Percentiles rank a stretch among this genome's conserved stretches.
Evolutionary conservation across 352 stramenopile genomes (phyloP).

Genomic region (Plasmopara muralis): DNA sequence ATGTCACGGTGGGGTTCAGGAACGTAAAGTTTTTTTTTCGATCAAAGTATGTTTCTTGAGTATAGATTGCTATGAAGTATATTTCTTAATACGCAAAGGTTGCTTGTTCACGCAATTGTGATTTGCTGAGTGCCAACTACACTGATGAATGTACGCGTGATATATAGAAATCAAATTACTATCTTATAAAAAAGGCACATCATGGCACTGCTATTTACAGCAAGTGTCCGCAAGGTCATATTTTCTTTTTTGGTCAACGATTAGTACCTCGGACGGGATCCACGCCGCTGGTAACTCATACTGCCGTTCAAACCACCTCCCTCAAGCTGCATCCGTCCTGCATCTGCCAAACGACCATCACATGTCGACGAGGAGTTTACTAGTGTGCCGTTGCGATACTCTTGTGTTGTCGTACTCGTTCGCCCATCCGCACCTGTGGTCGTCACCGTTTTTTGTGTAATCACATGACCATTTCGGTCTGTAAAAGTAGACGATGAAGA

Average conservation of each 20-base stretch:
- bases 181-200: no score
- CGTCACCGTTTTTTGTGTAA: conserved; percentile 75
- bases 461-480: conserved; percentile 56
- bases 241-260: background rate
- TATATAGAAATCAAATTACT: no score
- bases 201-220: no score
- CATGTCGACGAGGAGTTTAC: conserved; percentile 37
- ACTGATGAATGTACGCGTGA: no score
- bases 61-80: no score
- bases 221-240: no score
- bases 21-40: no score
- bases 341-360: conserved; percentile 37
- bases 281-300: conserved; percentile 12
- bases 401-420: conserved; percentile 55
- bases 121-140: no score
- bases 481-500: conserved; percentile 64
- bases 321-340: conserved; percentile 61
- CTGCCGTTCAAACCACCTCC: conserved; percentile 2
- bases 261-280: conserved; percentile 17
- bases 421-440: conserved; percentile 44
- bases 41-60: no score
- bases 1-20: no score
- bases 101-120: no score
- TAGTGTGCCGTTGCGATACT: conserved; percentile 63
- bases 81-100: no score